Evolutionary conservation across 495 filamentous ascomycete genomes (phyloP).

Genomic region (Articulospora tetracladia): DNA sequence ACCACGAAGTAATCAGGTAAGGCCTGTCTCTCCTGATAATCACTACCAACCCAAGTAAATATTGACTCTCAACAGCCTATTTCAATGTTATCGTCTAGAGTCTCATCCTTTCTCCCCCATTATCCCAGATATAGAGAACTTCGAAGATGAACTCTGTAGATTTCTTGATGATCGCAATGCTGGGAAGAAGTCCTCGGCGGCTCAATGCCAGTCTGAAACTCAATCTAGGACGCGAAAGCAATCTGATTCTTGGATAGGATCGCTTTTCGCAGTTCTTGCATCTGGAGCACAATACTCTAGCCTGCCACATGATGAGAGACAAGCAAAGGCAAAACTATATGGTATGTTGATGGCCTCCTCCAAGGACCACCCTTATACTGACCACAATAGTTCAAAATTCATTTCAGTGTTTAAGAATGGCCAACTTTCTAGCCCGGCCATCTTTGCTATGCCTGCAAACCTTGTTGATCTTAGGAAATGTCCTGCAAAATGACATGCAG

Average conservation of each 20-base stretch:
- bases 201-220: slow-evolving; percentile 31
- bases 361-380: slow-evolving; percentile 30
- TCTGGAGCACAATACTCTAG: slow-evolving; percentile 75
- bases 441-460: slow-evolving; percentile 50
- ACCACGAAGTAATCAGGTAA: not conserved
- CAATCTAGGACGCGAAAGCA: slow-evolving; percentile 26
- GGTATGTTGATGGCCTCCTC: not conserved
- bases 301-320: slow-evolving; percentile 45
- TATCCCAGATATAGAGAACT: slow-evolving; percentile 57
- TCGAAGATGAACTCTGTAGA: slow-evolving; percentile 58
- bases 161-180: slow-evolving; percentile 61
- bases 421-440: slow-evolving; percentile 46
- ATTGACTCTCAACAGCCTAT: slow-evolving; percentile 46
- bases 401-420: slow-evolving; percentile 46
- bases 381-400: slow-evolving; percentile 39
- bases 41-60: no score
- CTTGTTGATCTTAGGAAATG: slow-evolving; percentile 44
- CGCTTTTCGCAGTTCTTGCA: slow-evolving; percentile 72
- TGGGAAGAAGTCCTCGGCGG: slow-evolving; percentile 37
- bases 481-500: slow-evolving; percentile 54
- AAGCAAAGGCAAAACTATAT: not conserved
- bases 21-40: not conserved
- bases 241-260: slow-evolving; percentile 56
- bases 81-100: slow-evolving; percentile 67
- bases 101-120: slow-evolving; percentile 73